phyloP scores from a whole-genome alignment of 495 filamentous ascomycete species.

The Annulohypoxylon nitens region DNA sequence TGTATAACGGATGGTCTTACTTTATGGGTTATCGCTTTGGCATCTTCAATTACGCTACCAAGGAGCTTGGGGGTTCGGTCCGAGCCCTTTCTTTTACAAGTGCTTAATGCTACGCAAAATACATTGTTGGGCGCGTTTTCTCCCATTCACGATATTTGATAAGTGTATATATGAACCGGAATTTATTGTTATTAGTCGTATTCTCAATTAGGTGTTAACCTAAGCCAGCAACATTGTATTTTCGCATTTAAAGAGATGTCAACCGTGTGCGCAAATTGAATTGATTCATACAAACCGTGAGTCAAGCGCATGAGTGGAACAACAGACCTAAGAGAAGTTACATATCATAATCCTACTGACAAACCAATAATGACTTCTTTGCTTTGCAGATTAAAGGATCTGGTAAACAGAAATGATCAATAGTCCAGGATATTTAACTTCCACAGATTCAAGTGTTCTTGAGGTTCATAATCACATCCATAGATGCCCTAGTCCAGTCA shows the following conservation, averaged over 20 bases:
- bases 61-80: constrained; percentile 63
- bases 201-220: too few species aligned
- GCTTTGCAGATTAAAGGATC: neutral
- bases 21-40: constrained; percentile 70
- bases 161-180: neutral
- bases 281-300: neutral
- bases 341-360: neutral
- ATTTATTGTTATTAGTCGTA: too few species aligned
- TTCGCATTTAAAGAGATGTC: too few species aligned
- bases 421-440: neutral
- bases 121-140: neutral
- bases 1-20: constrained; percentile 64
- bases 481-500: neutral
- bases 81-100: constrained; percentile 22
- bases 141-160: neutral
- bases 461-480: neutral
- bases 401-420: neutral
- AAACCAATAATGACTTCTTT: neutral
- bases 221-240: too few species aligned
- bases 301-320: neutral
- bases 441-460: too few species aligned
- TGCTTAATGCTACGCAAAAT: constrained; percentile 8
- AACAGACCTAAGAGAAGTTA: neutral
- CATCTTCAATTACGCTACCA: constrained; percentile 71
- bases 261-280: neutral